Evolutionary conservation across 1,284 basidiomycete species (phyloP).

Genomic region (Naganishia sp.): DNA sequence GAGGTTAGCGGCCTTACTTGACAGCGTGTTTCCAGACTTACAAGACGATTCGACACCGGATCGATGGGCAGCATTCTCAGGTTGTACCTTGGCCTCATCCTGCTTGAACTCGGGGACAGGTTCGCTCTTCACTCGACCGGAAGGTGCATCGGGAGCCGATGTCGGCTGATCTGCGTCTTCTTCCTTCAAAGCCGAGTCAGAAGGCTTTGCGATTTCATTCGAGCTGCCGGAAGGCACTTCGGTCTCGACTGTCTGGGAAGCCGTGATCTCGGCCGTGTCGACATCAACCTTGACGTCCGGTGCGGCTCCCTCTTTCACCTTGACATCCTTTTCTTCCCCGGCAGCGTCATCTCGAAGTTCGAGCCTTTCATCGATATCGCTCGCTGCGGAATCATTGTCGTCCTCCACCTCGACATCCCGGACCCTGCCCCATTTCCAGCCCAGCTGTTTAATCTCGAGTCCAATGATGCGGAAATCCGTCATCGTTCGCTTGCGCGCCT

Average conservation of each 20-base stretch:
- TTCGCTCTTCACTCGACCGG: no score
- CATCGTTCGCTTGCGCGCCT: conserved; percentile 71
- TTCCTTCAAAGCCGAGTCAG: background rate
- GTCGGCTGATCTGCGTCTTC: conserved; percentile 5
- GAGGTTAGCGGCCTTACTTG: background rate
- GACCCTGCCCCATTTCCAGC: conserved; percentile 55
- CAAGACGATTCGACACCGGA: conserved; percentile 1
- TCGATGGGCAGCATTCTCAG: conserved; percentile 66
- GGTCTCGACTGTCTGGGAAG: background rate
- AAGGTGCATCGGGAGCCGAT: conserved; percentile 15
- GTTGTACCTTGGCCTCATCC: conserved; percentile 51
- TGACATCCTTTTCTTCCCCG: conserved; percentile 22
- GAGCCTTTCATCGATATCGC: conserved; percentile 38
- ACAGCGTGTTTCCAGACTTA: background rate
- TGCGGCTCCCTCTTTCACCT: conserved; percentile 21
- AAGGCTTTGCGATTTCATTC: no score
- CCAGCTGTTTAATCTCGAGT: conserved; percentile 65
- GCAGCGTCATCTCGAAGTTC: conserved; percentile 17
- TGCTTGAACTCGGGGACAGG: conserved; percentile 14
- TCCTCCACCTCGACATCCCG: conserved; percentile 35
- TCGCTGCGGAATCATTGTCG: conserved; percentile 22
- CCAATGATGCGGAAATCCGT: conserved; percentile 95
- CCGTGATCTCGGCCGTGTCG: no score
- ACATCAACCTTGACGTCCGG: conserved; percentile 3
- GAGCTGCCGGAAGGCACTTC: background rate